These are phyloP conservation scores for Taiwanofungus camphoratus DNA, from an alignment of 1,284 basidiomycete genomes.

Conservation along the genomic window DNA sequence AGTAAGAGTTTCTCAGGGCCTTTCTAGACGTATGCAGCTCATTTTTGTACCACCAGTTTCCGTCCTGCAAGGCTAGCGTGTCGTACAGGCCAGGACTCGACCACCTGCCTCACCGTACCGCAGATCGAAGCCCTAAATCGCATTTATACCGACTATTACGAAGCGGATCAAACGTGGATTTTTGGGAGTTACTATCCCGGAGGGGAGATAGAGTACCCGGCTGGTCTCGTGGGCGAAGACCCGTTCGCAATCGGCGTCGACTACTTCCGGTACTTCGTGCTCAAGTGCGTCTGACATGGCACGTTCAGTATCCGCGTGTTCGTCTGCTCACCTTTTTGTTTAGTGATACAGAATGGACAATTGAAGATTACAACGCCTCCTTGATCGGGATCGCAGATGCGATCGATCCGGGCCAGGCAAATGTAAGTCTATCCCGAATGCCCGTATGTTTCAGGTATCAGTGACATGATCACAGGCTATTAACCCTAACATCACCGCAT, in stretches of 20 bases:
- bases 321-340: too few species aligned
- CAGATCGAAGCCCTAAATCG: slow-evolving; percentile 30
- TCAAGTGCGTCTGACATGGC: slow-evolving; percentile 15
- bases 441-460: not conserved
- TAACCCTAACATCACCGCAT: slow-evolving; percentile 24
- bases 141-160: slow-evolving; percentile 28
- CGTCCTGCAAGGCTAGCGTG: slow-evolving; percentile 27
- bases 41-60: too few species aligned
- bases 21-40: slow-evolving; percentile 1
- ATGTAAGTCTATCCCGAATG: slow-evolving; percentile 10
- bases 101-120: slow-evolving; percentile 26
- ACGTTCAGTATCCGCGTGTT: too few species aligned
- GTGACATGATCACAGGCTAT: slow-evolving; percentile 13
- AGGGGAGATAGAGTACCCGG: slow-evolving; percentile 28
- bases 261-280: slow-evolving; percentile 19
- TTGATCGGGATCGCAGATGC: slow-evolving; percentile 14
- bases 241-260: slow-evolving; percentile 14
- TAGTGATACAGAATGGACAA: slow-evolving; percentile 17
- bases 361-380: slow-evolving; percentile 16
- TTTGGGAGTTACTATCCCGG: slow-evolving; percentile 23
- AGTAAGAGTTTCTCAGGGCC: slow-evolving; percentile 5
- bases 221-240: slow-evolving; percentile 17
- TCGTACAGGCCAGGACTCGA: slow-evolving; percentile 18
- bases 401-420: slow-evolving; percentile 18
- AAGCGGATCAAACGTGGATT: slow-evolving; percentile 22